Base-by-base conservation (phyloP, 192 early-diverging fungal genomes). In the Haplosporangium gracile region DNA sequence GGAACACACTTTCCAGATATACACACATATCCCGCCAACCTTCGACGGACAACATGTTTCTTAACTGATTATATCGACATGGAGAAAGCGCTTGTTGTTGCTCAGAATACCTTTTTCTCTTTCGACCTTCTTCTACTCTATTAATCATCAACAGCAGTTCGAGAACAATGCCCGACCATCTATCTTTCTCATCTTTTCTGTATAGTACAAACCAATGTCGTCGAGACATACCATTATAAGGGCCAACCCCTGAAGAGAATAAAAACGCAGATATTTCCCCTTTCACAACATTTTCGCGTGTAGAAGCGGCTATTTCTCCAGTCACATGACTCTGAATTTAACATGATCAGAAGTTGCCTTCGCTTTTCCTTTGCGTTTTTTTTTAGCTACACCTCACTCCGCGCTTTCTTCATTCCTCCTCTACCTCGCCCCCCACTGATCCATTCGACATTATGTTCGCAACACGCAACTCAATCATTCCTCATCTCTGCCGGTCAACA, bases 371-470 rank as follows among this genome's bases (percentile, higher is more conserved):
- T 36, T 36, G 36, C 36, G 2, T 36, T 36, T 36, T 36, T 2
- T 36, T 36, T n/a, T n/a, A 43, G 15, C 13, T 2, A 13, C 43
- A 45, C 43, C 43, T 45, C 15, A 13, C 43, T 45, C 43, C 10
- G 9, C 13, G 43, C 47, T 49, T 49, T 49, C 47, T 49, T 5
- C 47, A 20, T 16, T 18, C 47, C 38, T 49, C 29, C 3, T 49
- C 69, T 65, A 43, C 34, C 63, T 34, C 38, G 4, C 34, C 45
- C 57, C 18, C 26, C 32, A 16, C 24, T 53, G 29, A 32, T 20
- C 74, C 18, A 4, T n/a, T 3, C 45, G 26, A 18, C 51, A 47
- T 69, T 24, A 85, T 85, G 82, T 68, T 85, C 34, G 60, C 78
- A 38, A 47, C 71, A n/a, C 45, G 77, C 65, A 55, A 47, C 32